phyloP scores from a whole-genome alignment of 331 rosid genomes.

The Acacia pycnantha region DNA sequence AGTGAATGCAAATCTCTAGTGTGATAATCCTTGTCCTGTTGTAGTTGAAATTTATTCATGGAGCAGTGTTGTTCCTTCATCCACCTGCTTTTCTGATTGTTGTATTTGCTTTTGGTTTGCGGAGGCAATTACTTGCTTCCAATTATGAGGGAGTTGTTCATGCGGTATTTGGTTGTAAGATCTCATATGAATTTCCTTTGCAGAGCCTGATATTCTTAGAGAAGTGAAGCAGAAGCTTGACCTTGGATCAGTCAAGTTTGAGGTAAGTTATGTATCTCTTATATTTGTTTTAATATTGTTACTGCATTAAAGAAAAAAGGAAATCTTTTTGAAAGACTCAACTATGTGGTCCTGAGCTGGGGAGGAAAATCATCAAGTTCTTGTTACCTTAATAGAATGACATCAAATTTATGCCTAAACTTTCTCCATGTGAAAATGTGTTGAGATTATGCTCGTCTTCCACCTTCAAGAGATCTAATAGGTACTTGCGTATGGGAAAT shows the following conservation, averaged over 20 bases:
- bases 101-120: conserved; percentile 1
- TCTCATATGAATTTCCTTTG: conserved; percentile 31
- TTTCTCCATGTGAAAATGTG: not conserved
- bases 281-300: too few species aligned
- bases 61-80: not conserved
- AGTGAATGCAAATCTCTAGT: not conserved
- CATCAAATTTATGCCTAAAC: not conserved
- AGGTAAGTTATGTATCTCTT: conserved; percentile 47
- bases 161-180: conserved; percentile 13
- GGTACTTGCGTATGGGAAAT: not conserved
- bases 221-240: conserved; percentile 97
- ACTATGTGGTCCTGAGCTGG: not conserved
- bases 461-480: not conserved
- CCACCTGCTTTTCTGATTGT: not conserved
- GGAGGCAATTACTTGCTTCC: not conserved
- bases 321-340: not conserved
- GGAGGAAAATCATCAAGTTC: not conserved
- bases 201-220: conserved; percentile 96
- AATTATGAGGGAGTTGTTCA: conserved; percentile 8
- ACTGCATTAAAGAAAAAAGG: not conserved
- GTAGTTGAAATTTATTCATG: not conserved
- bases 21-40: conserved; percentile 1
- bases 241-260: conserved; percentile 93
- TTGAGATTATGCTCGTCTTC: not conserved
- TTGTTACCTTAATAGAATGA: not conserved